These are phyloP conservation scores for Kodamaea sp. DNA, from an alignment of 1,139 yeast genomes.

Conservation along the genomic window DNA sequence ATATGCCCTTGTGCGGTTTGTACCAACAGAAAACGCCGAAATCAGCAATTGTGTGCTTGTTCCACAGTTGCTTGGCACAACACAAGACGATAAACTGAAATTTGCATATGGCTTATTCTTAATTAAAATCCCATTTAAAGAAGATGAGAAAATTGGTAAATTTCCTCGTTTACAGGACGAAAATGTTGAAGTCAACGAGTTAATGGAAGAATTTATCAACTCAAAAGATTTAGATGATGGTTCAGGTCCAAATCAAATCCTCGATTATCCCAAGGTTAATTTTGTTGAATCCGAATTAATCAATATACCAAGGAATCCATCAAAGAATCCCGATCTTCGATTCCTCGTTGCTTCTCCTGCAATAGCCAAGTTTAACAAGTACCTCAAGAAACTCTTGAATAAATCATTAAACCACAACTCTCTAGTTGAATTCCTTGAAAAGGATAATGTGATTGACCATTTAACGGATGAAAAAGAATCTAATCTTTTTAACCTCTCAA, in stretches of 20 bases:
- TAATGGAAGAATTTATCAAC: conserved; percentile 30
- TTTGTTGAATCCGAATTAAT: conserved; percentile 10
- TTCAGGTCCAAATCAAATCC: conserved; percentile 3
- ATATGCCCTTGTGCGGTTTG: conserved; percentile 63
- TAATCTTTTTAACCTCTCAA: conserved; percentile 30
- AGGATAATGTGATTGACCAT: conserved; percentile 24
- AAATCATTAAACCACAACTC: conserved; percentile 24
- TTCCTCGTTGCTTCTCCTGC: conserved; percentile 31
- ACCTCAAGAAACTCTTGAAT: conserved; percentile 23
- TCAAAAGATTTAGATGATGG: conserved; percentile 22
- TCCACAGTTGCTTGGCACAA: conserved; percentile 35
- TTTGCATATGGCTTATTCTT: conserved; percentile 31
- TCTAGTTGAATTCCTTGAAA: conserved; percentile 20
- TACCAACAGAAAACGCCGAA: conserved; percentile 44
- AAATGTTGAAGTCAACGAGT: conserved; percentile 10
- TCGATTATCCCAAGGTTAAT: conserved; percentile 10
- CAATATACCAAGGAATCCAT: conserved; percentile 9
- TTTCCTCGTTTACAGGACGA: conserved; percentile 46
- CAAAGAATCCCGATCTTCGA: conserved; percentile 12
- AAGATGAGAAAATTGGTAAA: conserved; percentile 65
- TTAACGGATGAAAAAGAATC: conserved; percentile 21
- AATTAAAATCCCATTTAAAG: conserved; percentile 66
- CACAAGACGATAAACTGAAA: conserved; percentile 7
- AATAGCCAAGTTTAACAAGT: conserved; percentile 23
- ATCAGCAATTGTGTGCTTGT: conserved; percentile 55